phyloP scores from a whole-genome alignment of 2,329 filamentous ascomycete genomes.

The Trichoderma gracile region DNA sequence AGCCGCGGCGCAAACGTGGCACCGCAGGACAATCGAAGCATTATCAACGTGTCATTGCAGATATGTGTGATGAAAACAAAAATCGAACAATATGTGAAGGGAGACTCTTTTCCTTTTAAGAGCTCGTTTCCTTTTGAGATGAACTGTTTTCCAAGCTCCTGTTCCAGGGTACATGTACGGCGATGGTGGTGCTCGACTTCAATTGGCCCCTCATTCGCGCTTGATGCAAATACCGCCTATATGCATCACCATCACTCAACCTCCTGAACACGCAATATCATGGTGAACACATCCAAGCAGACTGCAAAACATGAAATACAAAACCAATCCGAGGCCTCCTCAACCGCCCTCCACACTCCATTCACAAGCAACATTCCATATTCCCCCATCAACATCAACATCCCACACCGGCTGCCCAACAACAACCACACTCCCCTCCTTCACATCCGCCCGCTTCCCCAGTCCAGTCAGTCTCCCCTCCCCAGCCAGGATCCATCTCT shows the following conservation, averaged over 20 bases:
- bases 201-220: conserved; percentile 32
- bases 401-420: conserved; percentile 45
- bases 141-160: not conserved
- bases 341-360: conserved; percentile 36
- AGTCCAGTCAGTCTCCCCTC: conserved; percentile 43
- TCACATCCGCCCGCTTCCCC: conserved; percentile 35
- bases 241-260: conserved; percentile 32
- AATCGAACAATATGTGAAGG: not conserved
- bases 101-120: not conserved
- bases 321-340: not conserved
- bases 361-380: conserved; percentile 44
- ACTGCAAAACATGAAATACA: not conserved
- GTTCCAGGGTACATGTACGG: conserved; percentile 9
- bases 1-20: conserved; percentile 24
- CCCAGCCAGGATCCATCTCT: conserved; percentile 41
- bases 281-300: not conserved
- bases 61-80: not conserved
- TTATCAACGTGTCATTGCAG: conserved; percentile 10
- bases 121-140: not conserved
- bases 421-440: conserved; percentile 37
- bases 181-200: not conserved
- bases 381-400: conserved; percentile 37
- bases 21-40: conserved; percentile 29
- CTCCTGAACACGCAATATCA: not conserved
- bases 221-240: conserved; percentile 40